Evolutionary conservation across 2,329 filamentous ascomycete genomes (phyloP).

Genomic region (Penicillium sp.): DNA sequence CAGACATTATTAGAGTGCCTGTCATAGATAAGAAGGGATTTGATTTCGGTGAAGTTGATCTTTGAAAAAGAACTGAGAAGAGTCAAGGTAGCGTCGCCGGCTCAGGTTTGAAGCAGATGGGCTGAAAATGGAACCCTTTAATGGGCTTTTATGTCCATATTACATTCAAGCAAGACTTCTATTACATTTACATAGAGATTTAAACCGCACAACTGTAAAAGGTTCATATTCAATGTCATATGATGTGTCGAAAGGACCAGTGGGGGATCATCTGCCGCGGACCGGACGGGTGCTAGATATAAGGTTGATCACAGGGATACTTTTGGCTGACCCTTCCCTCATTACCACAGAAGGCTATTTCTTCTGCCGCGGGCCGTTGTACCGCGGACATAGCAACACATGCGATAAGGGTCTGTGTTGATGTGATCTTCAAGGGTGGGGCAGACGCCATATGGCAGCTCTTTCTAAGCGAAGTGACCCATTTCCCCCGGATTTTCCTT

Average conservation of each 20-base stretch:
- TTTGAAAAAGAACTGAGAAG: neutral
- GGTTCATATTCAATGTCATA: neutral
- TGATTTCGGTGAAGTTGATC: neutral
- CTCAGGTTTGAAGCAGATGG: neutral
- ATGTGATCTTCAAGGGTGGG: neutral
- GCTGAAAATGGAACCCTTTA: neutral
- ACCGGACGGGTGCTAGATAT: neutral
- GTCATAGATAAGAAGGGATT: neutral
- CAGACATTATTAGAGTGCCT: neutral
- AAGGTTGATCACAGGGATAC: conserved; percentile 1
- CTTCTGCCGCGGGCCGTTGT: neutral
- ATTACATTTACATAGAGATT: neutral
- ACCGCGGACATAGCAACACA: neutral
- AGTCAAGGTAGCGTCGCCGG: neutral
- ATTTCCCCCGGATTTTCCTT: neutral
- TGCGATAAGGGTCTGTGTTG: neutral
- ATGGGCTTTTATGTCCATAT: neutral
- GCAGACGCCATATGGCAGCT: neutral
- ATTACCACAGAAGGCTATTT: neutral
- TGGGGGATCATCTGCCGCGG: conserved; percentile 7
- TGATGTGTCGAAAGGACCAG: neutral
- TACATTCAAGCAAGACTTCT: too few species aligned
- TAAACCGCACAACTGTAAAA: neutral
- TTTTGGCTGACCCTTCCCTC: neutral
- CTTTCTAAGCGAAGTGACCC: neutral